Evolutionary conservation across 2,329 filamentous ascomycete genomes (phyloP), one percentile per base, ranked within the genome.

Genomic region (Apiospora arundinis): DNA sequence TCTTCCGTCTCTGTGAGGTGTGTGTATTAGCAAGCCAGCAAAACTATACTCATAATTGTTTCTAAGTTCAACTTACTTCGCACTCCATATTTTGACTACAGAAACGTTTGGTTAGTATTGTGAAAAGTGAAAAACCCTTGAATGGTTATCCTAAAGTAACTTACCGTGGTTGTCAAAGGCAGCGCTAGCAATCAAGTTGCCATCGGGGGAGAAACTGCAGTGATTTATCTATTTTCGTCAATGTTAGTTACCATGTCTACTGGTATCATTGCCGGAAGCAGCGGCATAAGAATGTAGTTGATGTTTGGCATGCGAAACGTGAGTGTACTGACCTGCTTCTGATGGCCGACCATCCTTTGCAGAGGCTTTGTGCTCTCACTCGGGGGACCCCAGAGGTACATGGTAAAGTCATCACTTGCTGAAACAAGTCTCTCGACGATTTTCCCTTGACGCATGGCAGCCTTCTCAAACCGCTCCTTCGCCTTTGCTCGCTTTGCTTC

Each of bases 341-440:
- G 94, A 78, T 99, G 96, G 2, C 96, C 96, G n/a, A 94, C 83
- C 83, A 98, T 89, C 45, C 95, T 88, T n/a, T 93, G 92, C 4
- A 98, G 85, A 0, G 95, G 95, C 81, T 98, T 98, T 9, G 87
- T 93, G 4, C 92, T 91, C 72, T 88, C 82, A 60, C 91, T 87
- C 0, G 95, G 95, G 72, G 97, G 93, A 23, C 67, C 67, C 95
- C 95, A 99, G 9, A 99, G 88, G 80, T 95, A 97, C 89, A 99
- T 95, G 7, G 95, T 97, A 81, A 95, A 97, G 81, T 99, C 96
- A 79, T 98, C 96, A 75, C 92, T 95, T 2, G 95, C 96, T 11
- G 95, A 97, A 2, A 97, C 93, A 4, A 98, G 84, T 40, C 93
- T 90, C 84, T 99, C 96, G 0, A 93, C 90, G 28, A 97, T 86